Base-by-base conservation (phyloP, 148 eudicot genomes). In the Amaranthus hypochondriacus region DNA sequence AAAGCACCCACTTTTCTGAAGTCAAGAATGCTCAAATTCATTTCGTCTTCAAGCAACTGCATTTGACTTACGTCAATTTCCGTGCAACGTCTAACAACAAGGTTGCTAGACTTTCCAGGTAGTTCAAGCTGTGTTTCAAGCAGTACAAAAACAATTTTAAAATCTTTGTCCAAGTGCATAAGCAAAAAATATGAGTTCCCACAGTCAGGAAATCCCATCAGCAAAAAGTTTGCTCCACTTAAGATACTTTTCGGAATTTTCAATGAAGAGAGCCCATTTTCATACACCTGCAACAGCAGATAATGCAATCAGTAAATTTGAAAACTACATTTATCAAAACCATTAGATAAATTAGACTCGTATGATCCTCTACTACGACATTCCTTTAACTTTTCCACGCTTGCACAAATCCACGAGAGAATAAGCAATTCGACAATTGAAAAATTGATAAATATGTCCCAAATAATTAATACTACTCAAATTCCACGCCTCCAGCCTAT, bases 171-270 rank as follows among this genome's bases (percentile, higher is more conserved):
- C 63, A 90, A 85, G 75, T 92, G 96, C 92, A 92, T 83, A 62
- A 92, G 82, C 86, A 96, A 81, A 83, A 89, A 89, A 74, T 85
- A 90, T 39, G 90, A 86, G 82, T 88, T 87, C 74, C 96, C 89
- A 75, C 85, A 87, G 56, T 92, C 92, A 6, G 99, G 97, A 74
- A 96, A 89, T 57, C 99, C 96, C 90, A 92, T 81, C 28, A 92
- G 63, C 82, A 95, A 83, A 78, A 78, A 89, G 77, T 70, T 81
- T 76, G 89, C 77, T 77, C 85, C 92, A 86, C 77, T 84, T 72
- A 84, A 81, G 72, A 90, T 78, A 67, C 71, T 74, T 75, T 96
- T 89, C 42, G 96, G 92, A 70, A 96, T 78, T 79, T 84, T 89
- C 50, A 82, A 89, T 5, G 92, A 79, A 70, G 90, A 70, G 68